phyloP scores from a whole-genome alignment of 1,284 basidiomycete species.

The Hemileia vastatrix region DNA sequence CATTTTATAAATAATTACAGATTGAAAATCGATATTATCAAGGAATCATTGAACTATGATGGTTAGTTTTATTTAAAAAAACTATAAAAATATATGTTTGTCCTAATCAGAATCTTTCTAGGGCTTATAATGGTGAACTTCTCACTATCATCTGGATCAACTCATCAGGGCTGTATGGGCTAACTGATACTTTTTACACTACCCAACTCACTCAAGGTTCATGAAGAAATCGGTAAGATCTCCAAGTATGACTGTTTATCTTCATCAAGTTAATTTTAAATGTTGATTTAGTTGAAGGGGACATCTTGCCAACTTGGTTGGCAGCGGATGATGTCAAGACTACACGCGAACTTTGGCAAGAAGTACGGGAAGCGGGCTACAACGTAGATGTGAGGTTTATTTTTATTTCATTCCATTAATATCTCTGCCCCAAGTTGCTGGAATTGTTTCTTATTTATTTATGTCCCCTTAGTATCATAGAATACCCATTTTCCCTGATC shows the following conservation, averaged over 20 bases:
- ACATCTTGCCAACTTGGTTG: constrained; percentile 88
- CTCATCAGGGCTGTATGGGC: too few relatives aligned
- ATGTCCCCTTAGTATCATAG: constrained; percentile 47
- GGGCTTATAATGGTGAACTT: too few relatives aligned
- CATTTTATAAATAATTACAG: too few relatives aligned
- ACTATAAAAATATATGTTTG: too few relatives aligned
- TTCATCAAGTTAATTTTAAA: neutral
- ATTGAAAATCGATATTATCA: constrained; percentile 84
- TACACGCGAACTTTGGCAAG: constrained; percentile 72
- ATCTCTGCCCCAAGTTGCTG: too few relatives aligned
- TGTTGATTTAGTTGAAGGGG: constrained; percentile 61
- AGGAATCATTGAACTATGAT: constrained; percentile 75
- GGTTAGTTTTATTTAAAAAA: constrained; percentile 61
- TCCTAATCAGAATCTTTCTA: too few relatives aligned
- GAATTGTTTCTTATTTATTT: constrained; percentile 3
- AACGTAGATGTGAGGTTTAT: constrained; percentile 60
- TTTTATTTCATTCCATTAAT: neutral
- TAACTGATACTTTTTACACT: too few relatives aligned
- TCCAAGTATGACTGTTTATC: too few relatives aligned
- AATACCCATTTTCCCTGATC: constrained; percentile 82
- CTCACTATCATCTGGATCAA: too few relatives aligned
- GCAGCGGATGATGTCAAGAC: constrained; percentile 88
- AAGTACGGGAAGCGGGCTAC: constrained; percentile 74
- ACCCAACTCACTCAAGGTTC: too few relatives aligned
- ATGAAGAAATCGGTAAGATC: too few relatives aligned